Percentiles rank a stretch among this genome's conserved stretches.
Evolutionary conservation across 306 rosid genomes (phyloP).

Genomic region (Prunus kanzakura): DNA sequence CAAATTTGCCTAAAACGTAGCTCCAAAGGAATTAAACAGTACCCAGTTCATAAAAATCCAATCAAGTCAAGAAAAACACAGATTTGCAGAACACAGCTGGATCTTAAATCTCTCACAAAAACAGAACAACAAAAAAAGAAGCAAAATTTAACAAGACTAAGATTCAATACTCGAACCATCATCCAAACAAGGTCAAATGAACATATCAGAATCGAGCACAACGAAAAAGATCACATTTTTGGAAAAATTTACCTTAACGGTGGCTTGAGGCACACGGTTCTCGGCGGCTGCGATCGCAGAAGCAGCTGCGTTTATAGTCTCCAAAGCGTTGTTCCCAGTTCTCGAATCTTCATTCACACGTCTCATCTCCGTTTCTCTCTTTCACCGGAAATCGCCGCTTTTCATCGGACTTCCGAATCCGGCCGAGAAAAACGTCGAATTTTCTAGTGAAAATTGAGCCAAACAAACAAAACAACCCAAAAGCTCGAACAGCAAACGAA

Average conservation of each 20-base stretch:
- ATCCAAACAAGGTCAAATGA: neutral
- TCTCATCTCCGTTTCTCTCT: constrained; percentile 42
- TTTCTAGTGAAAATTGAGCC: constrained; percentile 3
- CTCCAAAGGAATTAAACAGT: neutral
- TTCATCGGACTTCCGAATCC: constrained; percentile 10
- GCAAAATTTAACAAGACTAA: neutral
- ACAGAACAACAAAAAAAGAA: no score
- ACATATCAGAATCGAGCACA: neutral
- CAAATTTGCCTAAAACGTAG: constrained; percentile 1
- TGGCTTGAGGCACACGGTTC: constrained; percentile 56
- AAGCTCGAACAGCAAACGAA: neutral
- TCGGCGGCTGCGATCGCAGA: constrained; percentile 69
- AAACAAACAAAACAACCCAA: neutral
- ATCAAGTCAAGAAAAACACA: neutral
- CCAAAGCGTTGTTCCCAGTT: constrained; percentile 49
- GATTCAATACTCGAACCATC: neutral
- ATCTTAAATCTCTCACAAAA: neutral
- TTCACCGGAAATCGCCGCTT: constrained; percentile 4
- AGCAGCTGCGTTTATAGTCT: constrained; percentile 94
- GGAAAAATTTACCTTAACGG: constrained; percentile 43
- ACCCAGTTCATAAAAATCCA: neutral
- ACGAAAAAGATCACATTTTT: neutral
- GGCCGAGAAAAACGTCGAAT: neutral
- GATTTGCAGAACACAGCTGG: neutral
- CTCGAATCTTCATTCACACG: constrained; percentile 42